phyloP scores from a whole-genome alignment of 371 early-diverging fungal genomes.

The Chytridiales sp. region DNA sequence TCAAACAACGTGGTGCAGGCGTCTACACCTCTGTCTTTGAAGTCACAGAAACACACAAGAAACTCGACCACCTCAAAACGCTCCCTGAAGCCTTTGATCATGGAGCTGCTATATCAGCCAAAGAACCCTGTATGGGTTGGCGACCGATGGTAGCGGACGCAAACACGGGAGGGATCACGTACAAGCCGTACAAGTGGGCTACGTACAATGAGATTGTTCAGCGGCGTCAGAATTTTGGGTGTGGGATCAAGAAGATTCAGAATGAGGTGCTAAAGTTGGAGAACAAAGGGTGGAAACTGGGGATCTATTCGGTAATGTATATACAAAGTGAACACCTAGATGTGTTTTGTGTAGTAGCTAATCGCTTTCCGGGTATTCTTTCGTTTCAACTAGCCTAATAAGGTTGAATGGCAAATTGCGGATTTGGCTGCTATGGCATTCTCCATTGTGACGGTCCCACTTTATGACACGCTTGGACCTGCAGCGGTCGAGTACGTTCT shows the following conservation, averaged over 20 bases:
- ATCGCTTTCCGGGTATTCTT: conserved; percentile 15
- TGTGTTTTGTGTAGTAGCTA: neutral
- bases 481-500: conserved; percentile 57
- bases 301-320: conserved; percentile 50
- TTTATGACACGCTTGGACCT: conserved; percentile 71
- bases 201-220: conserved; percentile 39
- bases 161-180: conserved; percentile 27
- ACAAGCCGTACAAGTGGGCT: conserved; percentile 41
- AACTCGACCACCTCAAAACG: conserved; percentile 36
- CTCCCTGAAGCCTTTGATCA: conserved; percentile 42
- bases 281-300: conserved; percentile 44
- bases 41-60: conserved; percentile 23
- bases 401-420: conserved; percentile 63
- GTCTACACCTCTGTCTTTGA: conserved; percentile 37
- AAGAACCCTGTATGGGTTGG: conserved; percentile 37
- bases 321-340: neutral
- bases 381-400: conserved; percentile 41
- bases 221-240: conserved; percentile 42
- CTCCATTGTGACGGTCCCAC: conserved; percentile 50
- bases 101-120: conserved; percentile 25
- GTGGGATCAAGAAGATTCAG: conserved; percentile 37
- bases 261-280: conserved; percentile 20
- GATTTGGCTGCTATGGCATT: conserved; percentile 41
- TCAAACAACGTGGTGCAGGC: conserved; percentile 16
- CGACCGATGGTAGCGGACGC: conserved; percentile 27